These are phyloP conservation scores for Fusarium keratoplasticum DNA, from an alignment of 2,329 filamentous ascomycete species.

Conservation along the genomic window DNA sequence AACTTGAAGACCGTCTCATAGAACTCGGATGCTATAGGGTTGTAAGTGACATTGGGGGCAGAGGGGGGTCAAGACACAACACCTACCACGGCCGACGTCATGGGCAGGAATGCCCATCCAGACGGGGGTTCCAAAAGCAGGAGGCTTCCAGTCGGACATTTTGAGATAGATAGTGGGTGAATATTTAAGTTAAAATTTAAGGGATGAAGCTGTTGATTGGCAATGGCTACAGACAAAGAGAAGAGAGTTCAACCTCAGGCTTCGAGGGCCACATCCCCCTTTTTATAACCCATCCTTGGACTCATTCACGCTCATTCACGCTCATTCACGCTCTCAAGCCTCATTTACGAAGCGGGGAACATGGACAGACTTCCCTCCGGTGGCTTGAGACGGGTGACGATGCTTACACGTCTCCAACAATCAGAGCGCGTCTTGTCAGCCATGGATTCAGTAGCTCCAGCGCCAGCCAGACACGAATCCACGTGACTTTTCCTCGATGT, in stretches of 20 bases:
- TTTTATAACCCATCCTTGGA: constrained; percentile 30
- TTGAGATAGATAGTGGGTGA: neutral
- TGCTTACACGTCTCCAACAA: constrained; percentile 33
- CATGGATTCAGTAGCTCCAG: constrained; percentile 4
- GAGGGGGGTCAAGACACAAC: neutral
- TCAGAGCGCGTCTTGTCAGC: constrained; percentile 32
- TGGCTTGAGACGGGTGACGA: constrained; percentile 36
- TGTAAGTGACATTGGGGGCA: neutral
- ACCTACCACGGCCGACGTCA: constrained; percentile 43
- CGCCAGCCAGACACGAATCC: constrained; percentile 35
- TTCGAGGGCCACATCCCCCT: neutral
- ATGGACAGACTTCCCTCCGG: constrained; percentile 31
- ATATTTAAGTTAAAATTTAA: neutral
- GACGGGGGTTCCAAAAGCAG: constrained; percentile 43
- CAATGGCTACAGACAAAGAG: constrained; percentile 1
- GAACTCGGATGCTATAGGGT: constrained; percentile 41
- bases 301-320: constrained; percentile 9
- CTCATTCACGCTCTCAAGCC: neutral
- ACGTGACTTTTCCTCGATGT: constrained; percentile 24
- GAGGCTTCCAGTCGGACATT: constrained; percentile 47
- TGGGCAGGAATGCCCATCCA: constrained; percentile 47
- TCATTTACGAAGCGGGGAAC: constrained; percentile 1
- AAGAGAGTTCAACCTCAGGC: constrained; percentile 3
- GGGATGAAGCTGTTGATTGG: neutral
- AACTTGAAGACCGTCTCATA: constrained; percentile 47